These are phyloP conservation scores for Helichrysum umbraculigerum DNA, from an alignment of 129 eudicot species.

Conservation along the genomic window DNA sequence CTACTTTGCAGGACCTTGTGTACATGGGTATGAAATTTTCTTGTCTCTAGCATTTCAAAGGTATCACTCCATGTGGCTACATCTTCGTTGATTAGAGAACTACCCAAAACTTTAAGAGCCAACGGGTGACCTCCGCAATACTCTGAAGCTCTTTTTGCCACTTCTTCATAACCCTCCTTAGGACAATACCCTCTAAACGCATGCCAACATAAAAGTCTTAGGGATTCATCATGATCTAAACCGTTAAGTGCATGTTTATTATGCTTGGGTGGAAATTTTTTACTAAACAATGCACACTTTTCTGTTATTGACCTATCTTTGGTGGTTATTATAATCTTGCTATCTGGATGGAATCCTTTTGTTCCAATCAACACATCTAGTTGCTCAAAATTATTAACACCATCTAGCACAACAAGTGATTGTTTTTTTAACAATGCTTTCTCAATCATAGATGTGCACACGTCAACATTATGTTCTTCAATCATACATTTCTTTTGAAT, in stretches of 20 bases:
- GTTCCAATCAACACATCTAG: neutral
- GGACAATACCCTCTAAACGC: neutral
- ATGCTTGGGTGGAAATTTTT: neutral
- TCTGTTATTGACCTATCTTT: too few species aligned
- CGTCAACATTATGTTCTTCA: neutral
- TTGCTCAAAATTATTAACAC: neutral
- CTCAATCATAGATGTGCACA: too few species aligned
- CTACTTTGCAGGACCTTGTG: neutral
- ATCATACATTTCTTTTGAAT: too few species aligned
- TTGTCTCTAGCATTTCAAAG: too few species aligned
- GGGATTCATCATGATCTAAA: neutral
- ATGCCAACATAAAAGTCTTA: neutral
- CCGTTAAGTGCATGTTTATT: neutral
- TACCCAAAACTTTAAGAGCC: neutral
- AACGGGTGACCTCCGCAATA: neutral
- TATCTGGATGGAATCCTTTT: too few species aligned
- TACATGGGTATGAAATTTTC: neutral
- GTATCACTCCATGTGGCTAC: neutral
- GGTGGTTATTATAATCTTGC: too few species aligned
- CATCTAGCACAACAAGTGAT: slow-evolving; percentile 11
- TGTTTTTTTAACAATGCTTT: too few species aligned
- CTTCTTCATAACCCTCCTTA: neutral
- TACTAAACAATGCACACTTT: neutral
- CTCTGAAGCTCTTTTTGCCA: neutral
- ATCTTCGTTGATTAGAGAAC: neutral